Conservation (phyloP, 371 early-diverging fungal species). For the Mucor plumbeus region DNA sequence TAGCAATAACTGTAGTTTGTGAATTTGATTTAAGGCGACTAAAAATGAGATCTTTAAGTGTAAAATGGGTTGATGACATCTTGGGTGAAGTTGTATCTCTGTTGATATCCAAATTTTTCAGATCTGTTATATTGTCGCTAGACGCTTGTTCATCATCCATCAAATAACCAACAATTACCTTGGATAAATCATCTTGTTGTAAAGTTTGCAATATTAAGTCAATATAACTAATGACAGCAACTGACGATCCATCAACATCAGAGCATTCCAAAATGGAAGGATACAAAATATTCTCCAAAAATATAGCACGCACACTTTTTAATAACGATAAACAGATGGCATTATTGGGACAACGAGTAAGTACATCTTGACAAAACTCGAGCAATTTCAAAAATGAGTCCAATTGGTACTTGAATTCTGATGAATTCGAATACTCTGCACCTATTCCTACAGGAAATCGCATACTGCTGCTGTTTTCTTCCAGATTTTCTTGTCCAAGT, state of each 20-base stretch:
- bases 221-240: constrained; percentile 89
- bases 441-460: constrained; percentile 30
- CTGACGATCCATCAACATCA: constrained; percentile 91
- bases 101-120: background rate
- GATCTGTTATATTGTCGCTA: background rate
- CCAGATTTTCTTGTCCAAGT: constrained; percentile 42
- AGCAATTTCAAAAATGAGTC: constrained; percentile 80
- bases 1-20: constrained; percentile 78
- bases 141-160: constrained; percentile 64
- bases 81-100: background rate
- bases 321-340: constrained; percentile 71
- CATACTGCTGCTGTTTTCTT: background rate
- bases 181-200: constrained; percentile 76
- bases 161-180: constrained; percentile 76
- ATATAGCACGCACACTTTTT: constrained; percentile 71
- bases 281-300: constrained; percentile 86
- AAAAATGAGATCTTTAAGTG: constrained; percentile 81
- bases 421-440: constrained; percentile 58
- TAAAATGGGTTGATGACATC: constrained; percentile 49
- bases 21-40: constrained; percentile 76
- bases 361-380: constrained; percentile 87
- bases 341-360: constrained; percentile 77
- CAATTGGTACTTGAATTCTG: constrained; percentile 75
- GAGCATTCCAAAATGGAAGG: constrained; percentile 87
- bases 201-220: constrained; percentile 79